Conservation (phyloP, 2,329 filamentous ascomycete species). For the Monosporascus sp. region DNA sequence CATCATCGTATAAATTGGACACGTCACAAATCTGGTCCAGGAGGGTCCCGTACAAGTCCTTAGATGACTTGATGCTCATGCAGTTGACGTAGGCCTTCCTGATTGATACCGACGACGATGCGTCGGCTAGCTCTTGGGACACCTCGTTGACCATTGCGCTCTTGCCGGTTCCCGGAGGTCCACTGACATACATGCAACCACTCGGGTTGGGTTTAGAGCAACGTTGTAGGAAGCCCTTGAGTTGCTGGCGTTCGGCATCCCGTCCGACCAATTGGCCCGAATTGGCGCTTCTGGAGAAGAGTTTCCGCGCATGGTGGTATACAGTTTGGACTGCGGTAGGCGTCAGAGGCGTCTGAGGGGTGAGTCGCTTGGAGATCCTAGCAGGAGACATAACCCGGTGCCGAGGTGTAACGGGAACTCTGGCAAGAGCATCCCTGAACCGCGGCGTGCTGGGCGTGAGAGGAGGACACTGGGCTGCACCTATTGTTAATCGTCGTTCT, state of each 20-base stretch:
- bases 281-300: constrained; percentile 76
- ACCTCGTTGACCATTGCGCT: constrained; percentile 87
- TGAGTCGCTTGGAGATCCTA: constrained; percentile 70
- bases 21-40: constrained; percentile 62
- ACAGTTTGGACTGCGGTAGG: constrained; percentile 67
- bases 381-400: constrained; percentile 76
- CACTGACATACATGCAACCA: constrained; percentile 91
- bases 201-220: constrained; percentile 56
- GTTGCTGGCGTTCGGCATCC: constrained; percentile 60
- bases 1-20: constrained; percentile 55
- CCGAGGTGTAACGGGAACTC: constrained; percentile 71
- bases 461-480: constrained; percentile 37
- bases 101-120: constrained; percentile 40
- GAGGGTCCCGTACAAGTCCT: constrained; percentile 77
- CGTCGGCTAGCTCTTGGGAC: constrained; percentile 50
- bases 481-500: constrained; percentile 7
- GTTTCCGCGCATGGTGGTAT: constrained; percentile 80
- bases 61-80: constrained; percentile 88
- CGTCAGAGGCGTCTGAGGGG: constrained; percentile 69
- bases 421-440: constrained; percentile 71
- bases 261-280: constrained; percentile 74
- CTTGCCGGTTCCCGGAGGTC: constrained; percentile 93
- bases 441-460: constrained; percentile 70
- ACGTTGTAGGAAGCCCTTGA: constrained; percentile 63
- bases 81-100: constrained; percentile 85